phyloP scores from a whole-genome alignment of 129 eudicot genomes.

The Saposhnikovia divaricata region DNA sequence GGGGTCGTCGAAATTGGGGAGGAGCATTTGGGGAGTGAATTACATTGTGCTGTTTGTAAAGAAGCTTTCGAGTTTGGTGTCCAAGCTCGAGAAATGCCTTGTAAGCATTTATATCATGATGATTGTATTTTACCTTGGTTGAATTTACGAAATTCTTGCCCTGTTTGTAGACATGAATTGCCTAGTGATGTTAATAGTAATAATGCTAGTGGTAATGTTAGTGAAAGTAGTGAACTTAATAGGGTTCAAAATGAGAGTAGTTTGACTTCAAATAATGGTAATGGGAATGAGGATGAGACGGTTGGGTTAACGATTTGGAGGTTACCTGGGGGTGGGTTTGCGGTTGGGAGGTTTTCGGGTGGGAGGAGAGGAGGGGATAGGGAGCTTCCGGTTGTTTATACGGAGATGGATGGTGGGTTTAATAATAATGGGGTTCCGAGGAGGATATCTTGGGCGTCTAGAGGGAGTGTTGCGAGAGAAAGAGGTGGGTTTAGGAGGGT shows the following conservation, averaged over 20 bases:
- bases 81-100: conserved; percentile 79
- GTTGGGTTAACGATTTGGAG: conserved; percentile 89
- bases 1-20: conserved; percentile 43
- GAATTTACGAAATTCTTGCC: conserved; percentile 76
- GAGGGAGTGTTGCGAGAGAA: conserved; percentile 51
- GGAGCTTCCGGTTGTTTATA: conserved; percentile 72
- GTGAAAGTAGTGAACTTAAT: conserved; percentile 6
- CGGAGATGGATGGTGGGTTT: conserved; percentile 88
- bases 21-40: conserved; percentile 34
- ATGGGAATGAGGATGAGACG: conserved; percentile 37
- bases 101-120: conserved; percentile 79
- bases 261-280: conserved; percentile 10
- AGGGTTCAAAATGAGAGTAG: conserved; percentile 26
- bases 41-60: conserved; percentile 81
- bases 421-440: conserved; percentile 56
- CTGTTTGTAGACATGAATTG: conserved; percentile 85
- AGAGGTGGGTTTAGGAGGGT: conserved; percentile 57
- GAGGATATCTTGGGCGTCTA: conserved; percentile 75
- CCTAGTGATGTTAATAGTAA: conserved; percentile 34
- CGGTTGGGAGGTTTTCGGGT: conserved; percentile 89
- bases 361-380: conserved; percentile 90
- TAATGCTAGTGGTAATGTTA: conserved; percentile 2
- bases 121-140: conserved; percentile 94
- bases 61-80: conserved; percentile 61
- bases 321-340: conserved; percentile 93